Percentiles rank a stretch among this genome's conserved stretches.
phyloP scores from a whole-genome alignment of 371 early-diverging fungal genomes.

The Sporodiniella umbellata region DNA sequence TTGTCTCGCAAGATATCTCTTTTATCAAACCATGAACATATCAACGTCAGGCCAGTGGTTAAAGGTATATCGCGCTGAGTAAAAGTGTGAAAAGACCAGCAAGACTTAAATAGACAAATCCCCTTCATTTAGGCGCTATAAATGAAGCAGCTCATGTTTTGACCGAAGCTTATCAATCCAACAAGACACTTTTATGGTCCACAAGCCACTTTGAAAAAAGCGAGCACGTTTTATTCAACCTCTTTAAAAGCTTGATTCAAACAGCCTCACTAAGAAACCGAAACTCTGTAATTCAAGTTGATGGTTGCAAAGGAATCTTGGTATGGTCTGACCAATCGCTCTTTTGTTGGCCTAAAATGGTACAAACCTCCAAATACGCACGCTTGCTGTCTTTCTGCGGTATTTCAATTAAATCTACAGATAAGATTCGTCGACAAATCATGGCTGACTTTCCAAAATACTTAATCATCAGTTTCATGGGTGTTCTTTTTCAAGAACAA shows the following conservation, averaged over 20 bases:
- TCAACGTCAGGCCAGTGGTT: conserved; percentile 24
- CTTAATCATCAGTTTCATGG: conserved; percentile 37
- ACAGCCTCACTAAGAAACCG: conserved; percentile 35
- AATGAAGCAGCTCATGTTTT: conserved; percentile 45
- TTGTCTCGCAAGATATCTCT: conserved; percentile 20
- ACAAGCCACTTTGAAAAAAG: conserved; percentile 19
- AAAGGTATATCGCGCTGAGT: conserved; percentile 14
- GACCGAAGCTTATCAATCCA: conserved; percentile 29
- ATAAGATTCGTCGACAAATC: conserved; percentile 30
- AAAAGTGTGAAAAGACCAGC: no score
- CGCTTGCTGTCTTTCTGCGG: conserved; percentile 17
- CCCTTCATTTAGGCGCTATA: conserved; percentile 41
- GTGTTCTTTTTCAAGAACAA: conserved; percentile 43
- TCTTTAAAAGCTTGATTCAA: conserved; percentile 40
- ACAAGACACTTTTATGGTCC: conserved; percentile 22
- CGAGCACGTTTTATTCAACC: conserved; percentile 19
- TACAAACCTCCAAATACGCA: conserved; percentile 27
- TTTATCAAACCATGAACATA: conserved; percentile 9
- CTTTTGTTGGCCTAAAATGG: conserved; percentile 24
- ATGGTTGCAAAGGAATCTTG: conserved; percentile 47
- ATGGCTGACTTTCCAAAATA: conserved; percentile 22
- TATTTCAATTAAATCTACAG: conserved; percentile 6
- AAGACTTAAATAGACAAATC: no score
- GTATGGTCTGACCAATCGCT: conserved; percentile 35
- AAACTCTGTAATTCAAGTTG: conserved; percentile 43